Conservation (phyloP, 2,329 filamentous ascomycete species). For the Tolypocladium album region DNA sequence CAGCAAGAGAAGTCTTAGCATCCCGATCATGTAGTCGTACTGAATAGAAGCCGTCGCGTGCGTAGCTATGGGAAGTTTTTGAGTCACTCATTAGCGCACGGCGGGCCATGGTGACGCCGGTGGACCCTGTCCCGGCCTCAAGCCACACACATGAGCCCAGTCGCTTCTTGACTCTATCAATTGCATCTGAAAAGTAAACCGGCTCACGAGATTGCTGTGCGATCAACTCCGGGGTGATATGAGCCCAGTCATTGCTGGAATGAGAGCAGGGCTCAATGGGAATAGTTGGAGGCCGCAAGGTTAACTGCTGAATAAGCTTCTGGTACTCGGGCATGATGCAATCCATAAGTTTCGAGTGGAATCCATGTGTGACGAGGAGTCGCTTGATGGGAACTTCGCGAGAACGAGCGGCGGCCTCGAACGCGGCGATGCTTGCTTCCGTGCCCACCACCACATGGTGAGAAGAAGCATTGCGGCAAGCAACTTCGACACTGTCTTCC, state of each 20-base stretch:
- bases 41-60: neutral
- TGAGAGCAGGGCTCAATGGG: conserved; percentile 4
- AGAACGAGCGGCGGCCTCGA: neutral
- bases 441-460: conserved; percentile 20
- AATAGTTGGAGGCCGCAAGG: conserved; percentile 1
- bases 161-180: conserved; percentile 12
- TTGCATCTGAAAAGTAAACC: conserved; percentile 21
- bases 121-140: conserved; percentile 21
- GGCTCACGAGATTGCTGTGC: conserved; percentile 19
- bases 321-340: conserved; percentile 3
- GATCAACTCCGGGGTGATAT: conserved; percentile 6
- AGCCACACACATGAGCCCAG: conserved; percentile 16
- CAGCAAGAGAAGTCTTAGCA: neutral
- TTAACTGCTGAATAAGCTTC: neutral
- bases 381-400: neutral
- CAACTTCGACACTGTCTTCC: conserved; percentile 10
- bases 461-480: conserved; percentile 20
- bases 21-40: neutral
- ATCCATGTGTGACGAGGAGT: conserved; percentile 4
- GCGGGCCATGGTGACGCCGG: conserved; percentile 19
- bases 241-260: conserved; percentile 6
- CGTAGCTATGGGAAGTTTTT: neutral
- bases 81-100: conserved; percentile 11
- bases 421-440: conserved; percentile 7
- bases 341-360: conserved; percentile 5